Percentiles rank a stretch among this genome's conserved stretches.
Conservation (phyloP, 2,329 filamentous ascomycete genomes). For the Monosporascus sp. region DNA sequence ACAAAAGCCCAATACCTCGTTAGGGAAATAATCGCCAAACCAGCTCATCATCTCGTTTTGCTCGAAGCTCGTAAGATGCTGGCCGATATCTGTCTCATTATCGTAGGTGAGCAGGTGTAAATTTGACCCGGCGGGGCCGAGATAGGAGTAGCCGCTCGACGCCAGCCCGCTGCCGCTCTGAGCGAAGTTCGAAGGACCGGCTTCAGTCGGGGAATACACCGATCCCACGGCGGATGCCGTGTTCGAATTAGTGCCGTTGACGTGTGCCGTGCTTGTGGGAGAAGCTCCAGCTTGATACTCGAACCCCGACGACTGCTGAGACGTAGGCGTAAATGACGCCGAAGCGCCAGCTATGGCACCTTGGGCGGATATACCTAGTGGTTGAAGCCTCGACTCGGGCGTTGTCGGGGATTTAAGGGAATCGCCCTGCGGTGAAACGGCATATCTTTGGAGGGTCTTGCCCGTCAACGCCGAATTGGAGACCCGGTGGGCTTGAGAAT, state of each 20-base stretch:
- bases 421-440: conserved; percentile 25
- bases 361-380: conserved; percentile 19
- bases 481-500: conserved; percentile 16
- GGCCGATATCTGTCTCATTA: conserved; percentile 30
- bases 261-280: conserved; percentile 36
- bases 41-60: conserved; percentile 30
- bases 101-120: conserved; percentile 27
- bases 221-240: conserved; percentile 4
- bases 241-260: conserved; percentile 15
- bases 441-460: conserved; percentile 23
- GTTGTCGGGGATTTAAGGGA: conserved; percentile 24
- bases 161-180: conserved; percentile 26
- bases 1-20: conserved; percentile 25
- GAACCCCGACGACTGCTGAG: conserved; percentile 38
- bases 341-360: conserved; percentile 14
- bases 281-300: conserved; percentile 36
- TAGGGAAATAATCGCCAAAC: conserved; percentile 29
- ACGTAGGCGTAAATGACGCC: conserved; percentile 34
- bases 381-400: conserved; percentile 24
- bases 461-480: conserved; percentile 14
- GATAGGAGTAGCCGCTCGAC: conserved; percentile 26
- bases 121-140: conserved; percentile 18
- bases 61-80: conserved; percentile 28
- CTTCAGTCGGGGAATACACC: conserved; percentile 10
- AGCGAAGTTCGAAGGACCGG: conserved; percentile 23